Conservation (phyloP, 805 yeast species). For the Dipodascus geniculatus region DNA sequence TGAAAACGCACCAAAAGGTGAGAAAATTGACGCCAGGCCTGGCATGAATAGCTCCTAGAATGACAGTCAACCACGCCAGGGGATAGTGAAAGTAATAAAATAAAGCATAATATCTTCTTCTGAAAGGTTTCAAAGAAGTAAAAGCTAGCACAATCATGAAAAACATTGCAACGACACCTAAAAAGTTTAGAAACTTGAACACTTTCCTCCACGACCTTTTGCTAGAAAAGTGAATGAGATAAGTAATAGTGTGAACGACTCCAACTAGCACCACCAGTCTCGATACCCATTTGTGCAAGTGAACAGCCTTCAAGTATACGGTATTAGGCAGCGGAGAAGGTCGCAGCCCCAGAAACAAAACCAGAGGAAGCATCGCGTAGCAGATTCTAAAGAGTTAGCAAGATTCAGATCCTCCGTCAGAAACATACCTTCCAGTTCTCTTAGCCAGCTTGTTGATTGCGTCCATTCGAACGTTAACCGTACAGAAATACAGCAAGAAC, state of each 20-base stretch:
- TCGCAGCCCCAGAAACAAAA: slow-evolving; percentile 59
- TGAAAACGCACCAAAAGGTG: slow-evolving; percentile 39
- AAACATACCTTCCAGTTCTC: slow-evolving; percentile 45
- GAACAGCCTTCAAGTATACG: slow-evolving; percentile 58
- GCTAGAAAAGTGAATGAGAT: slow-evolving; percentile 41
- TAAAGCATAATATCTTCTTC: slow-evolving; percentile 47
- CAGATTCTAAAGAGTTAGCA: neutral
- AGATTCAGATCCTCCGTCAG: slow-evolving; percentile 35
- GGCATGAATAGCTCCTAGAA: slow-evolving; percentile 63
- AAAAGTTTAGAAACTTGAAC: slow-evolving; percentile 44
- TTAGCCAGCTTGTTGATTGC: slow-evolving; percentile 53
- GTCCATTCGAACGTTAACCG: slow-evolving; percentile 30
- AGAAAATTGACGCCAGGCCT: slow-evolving; percentile 60
- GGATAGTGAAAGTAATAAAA: slow-evolving; percentile 66
- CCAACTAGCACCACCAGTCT: slow-evolving; percentile 62
- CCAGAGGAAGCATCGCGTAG: slow-evolving; percentile 64
- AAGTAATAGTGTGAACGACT: slow-evolving; percentile 49
- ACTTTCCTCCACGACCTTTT: slow-evolving; percentile 39
- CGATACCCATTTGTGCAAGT: slow-evolving; percentile 86
- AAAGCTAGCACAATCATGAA: slow-evolving; percentile 51
- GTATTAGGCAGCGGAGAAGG: slow-evolving; percentile 81
- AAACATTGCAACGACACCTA: slow-evolving; percentile 60
- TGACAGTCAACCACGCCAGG: slow-evolving; percentile 64
- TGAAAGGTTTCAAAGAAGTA: slow-evolving; percentile 53
- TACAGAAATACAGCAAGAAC: slow-evolving; percentile 33